Evolutionary conservation across 164 flowering plant genomes (phyloP), one percentile per base, ranked within the genome.

Genomic region (Litsea cubeba): DNA sequence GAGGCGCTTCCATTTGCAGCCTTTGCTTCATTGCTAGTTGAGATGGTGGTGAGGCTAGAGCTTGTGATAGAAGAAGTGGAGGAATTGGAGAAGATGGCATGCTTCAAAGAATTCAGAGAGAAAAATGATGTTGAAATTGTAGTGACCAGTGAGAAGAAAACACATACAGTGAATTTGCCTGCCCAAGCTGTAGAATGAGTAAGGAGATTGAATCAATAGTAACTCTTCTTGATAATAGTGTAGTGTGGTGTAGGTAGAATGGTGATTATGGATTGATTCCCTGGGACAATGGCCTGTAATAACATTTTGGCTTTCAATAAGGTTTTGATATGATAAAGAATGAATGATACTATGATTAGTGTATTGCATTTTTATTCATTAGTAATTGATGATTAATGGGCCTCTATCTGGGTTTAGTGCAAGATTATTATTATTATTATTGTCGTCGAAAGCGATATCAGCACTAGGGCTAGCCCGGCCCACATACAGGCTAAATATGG

Each of bases 1-100:
- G 99, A 95, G 74, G 98, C 99, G 0, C 95, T 95, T 50, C 98
- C 99, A 0, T 90, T 95, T 64, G 97, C 99, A 0, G 96, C 99
- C 0, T 95, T 95, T 80, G 95, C 96, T n/a, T 91, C 99, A 12
- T 70, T 93, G 84, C 85, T 95, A 2, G 89, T 95, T 71, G 99
- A 95, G 83, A 79, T 82, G 12, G 96, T 87, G 78, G 98, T 93
- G 3, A 91, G 88, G 85, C 94, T 95, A 1, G 98, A 95, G 68
- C 80, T 74, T 63, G 88, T 95, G 14, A 90, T 91, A 20, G 96
- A 85, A 40, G 92, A 89, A 77, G 96, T 90, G 46, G 95, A 93
- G 66, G 96, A 95, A 73, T 73, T 95, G 77, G 96, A 88, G 46
- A 87, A 87, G 78, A 67, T 83, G 12, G 97, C 93, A 0, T 68